Base-by-base conservation (phyloP, 1,139 yeast genomes). In the Blastobotrys illinoisensis region DNA sequence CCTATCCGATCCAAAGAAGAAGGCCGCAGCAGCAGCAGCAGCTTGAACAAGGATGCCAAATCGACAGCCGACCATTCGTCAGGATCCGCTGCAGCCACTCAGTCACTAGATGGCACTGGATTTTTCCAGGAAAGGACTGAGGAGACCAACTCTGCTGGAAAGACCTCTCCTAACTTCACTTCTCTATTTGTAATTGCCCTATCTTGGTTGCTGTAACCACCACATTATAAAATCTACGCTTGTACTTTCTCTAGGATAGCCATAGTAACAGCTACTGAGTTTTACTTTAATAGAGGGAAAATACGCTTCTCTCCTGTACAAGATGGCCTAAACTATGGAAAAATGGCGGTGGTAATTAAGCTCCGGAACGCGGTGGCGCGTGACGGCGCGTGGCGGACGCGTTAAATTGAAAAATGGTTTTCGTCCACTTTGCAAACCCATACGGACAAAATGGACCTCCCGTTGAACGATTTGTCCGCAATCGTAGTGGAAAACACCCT, bases 1-100 rank as follows among this genome's bases (percentile, higher is more conserved):
- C 56, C 65, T 14, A 21, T 26, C 32, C 9, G 13, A 11, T 26
- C 32, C 32, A 26, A 43, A 3, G 45, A 21, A 21, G 23, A 21
- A 21, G n/a, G n/a, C n/a, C n/a, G n/a, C n/a, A n/a, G n/a, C n/a
- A n/a, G n/a, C n/a, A 21, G 6, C 23, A 21, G 23, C 14, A 43
- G 21, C n/a, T 18, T 9, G 11, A 19, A 46, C 47, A 52, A 48
- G 43, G 52, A 21, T 21, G 23, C 23, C 23, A 21, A 18, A 9
- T 36, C 32, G 9, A 9, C 32, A n/a, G n/a, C n/a, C n/a, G n/a
- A n/a, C n/a, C n/a, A n/a, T n/a, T n/a, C n/a, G n/a, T n/a, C n/a
- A 21, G 23, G 23, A 6, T 18, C 23, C 11, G 45, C 21, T 11
- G n/a, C 20, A 20, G 23, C 45, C n/a, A 18, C 21, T 16, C 45